phyloP scores from a whole-genome alignment of 306 rosid species.

The Trifolium pratense region DNA sequence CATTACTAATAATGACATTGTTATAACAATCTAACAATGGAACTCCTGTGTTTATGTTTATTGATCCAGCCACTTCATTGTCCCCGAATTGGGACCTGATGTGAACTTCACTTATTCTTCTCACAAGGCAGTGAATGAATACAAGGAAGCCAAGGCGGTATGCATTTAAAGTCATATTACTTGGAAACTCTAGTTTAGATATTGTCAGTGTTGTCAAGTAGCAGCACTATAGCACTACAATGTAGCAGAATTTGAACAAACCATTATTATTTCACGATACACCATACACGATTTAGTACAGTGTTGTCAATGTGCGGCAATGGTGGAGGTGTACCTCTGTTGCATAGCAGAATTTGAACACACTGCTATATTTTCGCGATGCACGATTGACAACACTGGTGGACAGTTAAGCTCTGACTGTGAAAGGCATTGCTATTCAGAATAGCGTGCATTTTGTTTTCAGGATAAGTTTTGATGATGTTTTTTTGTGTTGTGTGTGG shows the following conservation, averaged over 20 bases:
- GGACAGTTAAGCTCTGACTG: conserved; percentile 15
- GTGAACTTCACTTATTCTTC: conserved; percentile 76
- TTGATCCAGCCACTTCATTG: conserved; percentile 80
- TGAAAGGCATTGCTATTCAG: neutral
- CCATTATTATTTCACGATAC: too few species aligned
- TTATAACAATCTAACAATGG: conserved; percentile 14
- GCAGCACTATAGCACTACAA: too few species aligned
- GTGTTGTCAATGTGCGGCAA: too few species aligned
- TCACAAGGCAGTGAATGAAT: conserved; percentile 86
- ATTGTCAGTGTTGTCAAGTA: neutral
- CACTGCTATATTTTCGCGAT: too few species aligned
- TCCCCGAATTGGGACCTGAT: conserved; percentile 87
- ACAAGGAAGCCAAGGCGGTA: conserved; percentile 94
- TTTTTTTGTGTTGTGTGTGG: conserved; percentile 5
- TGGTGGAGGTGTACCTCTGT: too few species aligned
- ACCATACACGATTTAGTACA: too few species aligned
- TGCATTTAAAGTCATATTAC: conserved; percentile 35
- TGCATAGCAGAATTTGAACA: too few species aligned
- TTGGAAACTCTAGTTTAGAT: conserved; percentile 11
- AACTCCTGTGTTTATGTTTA: conserved; percentile 25
- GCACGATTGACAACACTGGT: too few species aligned
- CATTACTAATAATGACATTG: neutral
- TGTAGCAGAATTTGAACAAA: too few species aligned
- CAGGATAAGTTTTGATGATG: neutral
- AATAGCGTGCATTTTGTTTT: neutral